phyloP scores from a whole-genome alignment of 306 rosid species.

The Fragaria iinumae region DNA sequence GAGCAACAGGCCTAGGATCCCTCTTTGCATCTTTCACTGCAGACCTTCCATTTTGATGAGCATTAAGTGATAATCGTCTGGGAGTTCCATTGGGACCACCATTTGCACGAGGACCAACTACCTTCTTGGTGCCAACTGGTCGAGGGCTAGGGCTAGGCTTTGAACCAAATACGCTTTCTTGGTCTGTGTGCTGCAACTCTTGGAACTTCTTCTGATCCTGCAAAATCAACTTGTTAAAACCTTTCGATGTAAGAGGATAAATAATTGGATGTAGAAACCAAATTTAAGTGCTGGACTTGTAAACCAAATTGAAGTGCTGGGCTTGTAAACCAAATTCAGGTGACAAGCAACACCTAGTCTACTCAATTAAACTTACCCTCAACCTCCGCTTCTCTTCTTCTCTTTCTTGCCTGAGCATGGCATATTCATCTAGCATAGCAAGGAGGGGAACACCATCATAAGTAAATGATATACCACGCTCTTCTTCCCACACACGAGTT shows the following conservation, averaged over 20 bases:
- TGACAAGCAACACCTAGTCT: constrained; percentile 11
- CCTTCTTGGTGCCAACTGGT: constrained; percentile 72
- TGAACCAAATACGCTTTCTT: constrained; percentile 64
- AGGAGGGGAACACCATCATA: constrained; percentile 98
- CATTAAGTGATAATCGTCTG: constrained; percentile 82
- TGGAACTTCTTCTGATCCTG: constrained; percentile 93
- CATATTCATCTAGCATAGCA: constrained; percentile 97
- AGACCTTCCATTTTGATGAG: constrained; percentile 87
- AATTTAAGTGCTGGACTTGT: background rate
- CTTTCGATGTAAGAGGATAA: background rate
- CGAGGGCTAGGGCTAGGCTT: constrained; percentile 92
- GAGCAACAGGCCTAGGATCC: constrained; percentile 73
- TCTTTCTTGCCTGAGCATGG: constrained; percentile 96
- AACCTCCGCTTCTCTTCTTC: constrained; percentile 95
- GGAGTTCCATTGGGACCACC: constrained; percentile 90
- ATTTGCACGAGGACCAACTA: constrained; percentile 68
- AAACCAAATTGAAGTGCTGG: background rate
- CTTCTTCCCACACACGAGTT: constrained; percentile 98
- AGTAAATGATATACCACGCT: constrained; percentile 65
- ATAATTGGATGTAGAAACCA: background rate
- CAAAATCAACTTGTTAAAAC: constrained; percentile 14
- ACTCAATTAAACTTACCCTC: constrained; percentile 53
- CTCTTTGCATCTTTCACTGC: constrained; percentile 65
- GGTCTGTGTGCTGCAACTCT: constrained; percentile 78
- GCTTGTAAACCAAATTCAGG: background rate